Evolutionary conservation across 2,329 filamentous ascomycete species (phyloP).

Genomic region (Zymoseptoria passerinii): DNA sequence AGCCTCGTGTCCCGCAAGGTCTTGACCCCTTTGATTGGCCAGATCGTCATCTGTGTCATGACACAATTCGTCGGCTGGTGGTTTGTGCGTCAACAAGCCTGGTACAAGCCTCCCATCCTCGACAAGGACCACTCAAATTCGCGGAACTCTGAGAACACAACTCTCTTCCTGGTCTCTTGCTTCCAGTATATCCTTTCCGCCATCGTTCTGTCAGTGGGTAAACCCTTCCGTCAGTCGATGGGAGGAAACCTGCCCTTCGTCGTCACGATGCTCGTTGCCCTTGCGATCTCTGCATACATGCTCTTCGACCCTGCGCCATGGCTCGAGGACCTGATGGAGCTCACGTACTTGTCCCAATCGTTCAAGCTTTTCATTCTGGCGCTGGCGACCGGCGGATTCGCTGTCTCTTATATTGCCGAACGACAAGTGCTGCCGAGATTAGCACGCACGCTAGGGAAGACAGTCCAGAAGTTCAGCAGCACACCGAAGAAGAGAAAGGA

Average conservation of each 20-base stretch:
- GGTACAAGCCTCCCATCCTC: conserved; percentile 76
- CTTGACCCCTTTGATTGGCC: conserved; percentile 76
- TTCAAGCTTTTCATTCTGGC: conserved; percentile 67
- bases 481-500: conserved; percentile 67
- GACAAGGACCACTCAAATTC: conserved; percentile 74
- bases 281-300: conserved; percentile 69
- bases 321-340: conserved; percentile 69
- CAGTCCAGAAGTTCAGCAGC: conserved; percentile 49
- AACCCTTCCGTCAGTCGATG: conserved; percentile 77
- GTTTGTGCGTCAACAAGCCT: conserved; percentile 67
- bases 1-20: conserved; percentile 90
- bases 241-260: conserved; percentile 78
- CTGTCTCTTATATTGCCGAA: conserved; percentile 63
- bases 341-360: conserved; percentile 64
- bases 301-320: conserved; percentile 63
- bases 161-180: conserved; percentile 80
- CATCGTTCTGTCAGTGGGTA: conserved; percentile 82
- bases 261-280: conserved; percentile 60
- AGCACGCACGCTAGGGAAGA: conserved; percentile 57
- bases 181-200: conserved; percentile 93
- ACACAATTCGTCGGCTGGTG: conserved; percentile 69
- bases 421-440: conserved; percentile 59
- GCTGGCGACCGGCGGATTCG: conserved; percentile 62
- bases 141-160: conserved; percentile 87
- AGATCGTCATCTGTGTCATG: conserved; percentile 72